A percentile compares a stretch with the other conserved stretches of the same genome.
These are phyloP conservation scores for Russula earlei DNA, from an alignment of 768 basidiomycete genomes.

Conservation along the genomic window DNA sequence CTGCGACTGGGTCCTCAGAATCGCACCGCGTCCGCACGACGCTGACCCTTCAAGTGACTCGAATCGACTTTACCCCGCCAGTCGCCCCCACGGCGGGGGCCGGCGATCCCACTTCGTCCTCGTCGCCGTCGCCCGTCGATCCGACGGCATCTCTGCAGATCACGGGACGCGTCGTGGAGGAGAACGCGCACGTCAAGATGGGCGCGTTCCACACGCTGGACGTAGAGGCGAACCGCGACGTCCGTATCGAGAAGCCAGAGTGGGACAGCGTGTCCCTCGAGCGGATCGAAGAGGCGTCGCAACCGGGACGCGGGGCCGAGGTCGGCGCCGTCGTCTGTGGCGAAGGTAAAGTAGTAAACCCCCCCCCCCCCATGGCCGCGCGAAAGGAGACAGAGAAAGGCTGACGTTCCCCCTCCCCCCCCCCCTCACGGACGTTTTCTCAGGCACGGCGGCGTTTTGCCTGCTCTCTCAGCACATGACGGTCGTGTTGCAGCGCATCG, in stretches of 20 bases:
- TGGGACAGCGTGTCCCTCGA: slow-evolving; percentile 89
- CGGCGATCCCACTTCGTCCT: slow-evolving; percentile 15
- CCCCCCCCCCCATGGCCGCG: too few relatives aligned
- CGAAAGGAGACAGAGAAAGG: too few relatives aligned
- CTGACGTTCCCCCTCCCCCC: too few relatives aligned
- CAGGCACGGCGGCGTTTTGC: slow-evolving; percentile 85
- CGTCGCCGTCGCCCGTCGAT: slow-evolving; percentile 24
- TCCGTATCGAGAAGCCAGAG: slow-evolving; percentile 83
- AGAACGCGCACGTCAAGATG: slow-evolving; percentile 84
- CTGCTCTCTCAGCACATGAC: slow-evolving; percentile 97
- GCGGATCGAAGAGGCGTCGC: slow-evolving; percentile 78
- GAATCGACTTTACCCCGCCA: slow-evolving; percentile 73
- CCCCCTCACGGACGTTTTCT: too few relatives aligned
- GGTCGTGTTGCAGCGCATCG: slow-evolving; percentile 80
- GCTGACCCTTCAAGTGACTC: slow-evolving; percentile 74
- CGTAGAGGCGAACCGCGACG: slow-evolving; percentile 82
- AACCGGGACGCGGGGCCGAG: slow-evolving; percentile 93
- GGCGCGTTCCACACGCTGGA: slow-evolving; percentile 95
- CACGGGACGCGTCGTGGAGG: slow-evolving; percentile 73
- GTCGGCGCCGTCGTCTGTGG: slow-evolving; percentile 94
- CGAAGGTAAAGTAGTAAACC: too few relatives aligned
- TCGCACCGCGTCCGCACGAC: slow-evolving; percentile 80
- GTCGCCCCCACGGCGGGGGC: slow-evolving; percentile 40
- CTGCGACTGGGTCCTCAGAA: slow-evolving; percentile 88
- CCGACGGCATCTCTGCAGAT: slow-evolving; percentile 66